Percentiles rank a stretch among this genome's conserved stretches.
Evolutionary conservation across 495 filamentous ascomycete species (phyloP).

Genomic region (Margaritispora aquatica): DNA sequence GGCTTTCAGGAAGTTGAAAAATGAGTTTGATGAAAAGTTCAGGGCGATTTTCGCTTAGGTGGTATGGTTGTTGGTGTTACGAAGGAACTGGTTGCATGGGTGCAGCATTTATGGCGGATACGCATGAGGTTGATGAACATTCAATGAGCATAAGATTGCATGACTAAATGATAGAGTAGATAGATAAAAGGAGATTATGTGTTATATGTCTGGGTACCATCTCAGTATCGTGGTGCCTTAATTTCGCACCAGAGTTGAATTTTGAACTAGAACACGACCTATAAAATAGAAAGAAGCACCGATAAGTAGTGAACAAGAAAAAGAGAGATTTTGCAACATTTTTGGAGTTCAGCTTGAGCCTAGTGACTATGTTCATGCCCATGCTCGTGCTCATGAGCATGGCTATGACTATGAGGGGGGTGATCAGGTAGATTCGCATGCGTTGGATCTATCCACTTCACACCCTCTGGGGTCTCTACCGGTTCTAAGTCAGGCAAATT

Average conservation of each 20-base stretch:
- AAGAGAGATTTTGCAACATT: neutral
- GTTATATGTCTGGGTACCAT: neutral
- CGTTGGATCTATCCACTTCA: slow-evolving; percentile 35
- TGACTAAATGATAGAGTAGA: neutral
- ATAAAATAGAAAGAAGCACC: no score
- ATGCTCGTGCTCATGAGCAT: slow-evolving; percentile 1
- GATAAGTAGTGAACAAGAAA: no score
- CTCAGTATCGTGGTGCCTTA: no score
- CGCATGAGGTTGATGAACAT: neutral
- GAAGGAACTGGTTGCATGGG: neutral
- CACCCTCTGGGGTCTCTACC: slow-evolving; percentile 29
- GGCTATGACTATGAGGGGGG: slow-evolving; percentile 1
- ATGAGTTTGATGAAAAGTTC: slow-evolving; percentile 63
- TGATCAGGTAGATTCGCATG: slow-evolving; percentile 22
- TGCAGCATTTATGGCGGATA: neutral
- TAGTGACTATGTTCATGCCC: slow-evolving; percentile 1
- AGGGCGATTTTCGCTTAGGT: slow-evolving; percentile 45
- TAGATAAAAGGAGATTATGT: neutral
- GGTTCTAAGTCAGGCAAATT: slow-evolving; percentile 32
- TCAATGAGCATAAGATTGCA: neutral
- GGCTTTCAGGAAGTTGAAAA: slow-evolving; percentile 48
- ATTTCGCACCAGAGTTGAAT: no score
- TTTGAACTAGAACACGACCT: no score
- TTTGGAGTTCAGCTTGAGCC: neutral
- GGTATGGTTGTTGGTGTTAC: neutral